These are phyloP conservation scores for Trametes polyzona DNA, from an alignment of 1,284 basidiomycete genomes.

Conservation along the genomic window DNA sequence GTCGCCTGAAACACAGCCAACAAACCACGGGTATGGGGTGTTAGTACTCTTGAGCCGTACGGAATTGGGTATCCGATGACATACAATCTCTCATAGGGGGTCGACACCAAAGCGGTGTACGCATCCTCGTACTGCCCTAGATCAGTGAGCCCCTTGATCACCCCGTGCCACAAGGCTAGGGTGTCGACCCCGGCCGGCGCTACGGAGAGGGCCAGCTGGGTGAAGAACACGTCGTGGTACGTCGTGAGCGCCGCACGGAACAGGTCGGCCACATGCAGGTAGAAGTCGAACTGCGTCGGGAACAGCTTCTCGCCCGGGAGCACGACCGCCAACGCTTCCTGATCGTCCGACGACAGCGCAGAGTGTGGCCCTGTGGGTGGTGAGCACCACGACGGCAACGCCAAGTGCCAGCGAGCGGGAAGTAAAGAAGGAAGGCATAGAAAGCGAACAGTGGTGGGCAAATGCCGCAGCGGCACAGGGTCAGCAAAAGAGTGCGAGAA, in stretches of 20 bases:
- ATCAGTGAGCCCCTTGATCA: slow-evolving; percentile 80
- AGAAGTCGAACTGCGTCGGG: slow-evolving; percentile 73
- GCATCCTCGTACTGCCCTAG: slow-evolving; percentile 84
- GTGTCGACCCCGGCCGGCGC: slow-evolving; percentile 58
- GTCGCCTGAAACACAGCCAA: slow-evolving; percentile 55
- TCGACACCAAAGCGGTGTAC: slow-evolving; percentile 75
- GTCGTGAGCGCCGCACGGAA: slow-evolving; percentile 66
- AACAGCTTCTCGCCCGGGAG: slow-evolving; percentile 62
- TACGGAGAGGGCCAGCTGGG: slow-evolving; percentile 76
- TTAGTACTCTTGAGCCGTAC: slow-evolving; percentile 9
- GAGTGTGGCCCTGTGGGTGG: slow-evolving; percentile 54
- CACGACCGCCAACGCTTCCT: slow-evolving; percentile 62
- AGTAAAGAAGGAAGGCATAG: not conserved
- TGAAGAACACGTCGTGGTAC: slow-evolving; percentile 72
- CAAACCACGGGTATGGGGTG: no score
- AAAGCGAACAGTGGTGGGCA: not conserved
- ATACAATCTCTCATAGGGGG: slow-evolving; percentile 78
- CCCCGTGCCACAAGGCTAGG: slow-evolving; percentile 72
- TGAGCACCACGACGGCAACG: slow-evolving; percentile 8
- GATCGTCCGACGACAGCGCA: slow-evolving; percentile 61
- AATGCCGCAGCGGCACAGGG: slow-evolving; percentile 8
- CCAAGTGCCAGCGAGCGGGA: not conserved
- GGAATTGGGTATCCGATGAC: slow-evolving; percentile 37
- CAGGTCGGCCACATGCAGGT: slow-evolving; percentile 73
- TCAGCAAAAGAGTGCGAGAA: not conserved